A percentile compares a stretch with the other conserved stretches of the same genome.
Evolutionary conservation across 225 moss, liverwort and hornwort genomes (phyloP).

Genomic region (Anthoceros angustus): DNA sequence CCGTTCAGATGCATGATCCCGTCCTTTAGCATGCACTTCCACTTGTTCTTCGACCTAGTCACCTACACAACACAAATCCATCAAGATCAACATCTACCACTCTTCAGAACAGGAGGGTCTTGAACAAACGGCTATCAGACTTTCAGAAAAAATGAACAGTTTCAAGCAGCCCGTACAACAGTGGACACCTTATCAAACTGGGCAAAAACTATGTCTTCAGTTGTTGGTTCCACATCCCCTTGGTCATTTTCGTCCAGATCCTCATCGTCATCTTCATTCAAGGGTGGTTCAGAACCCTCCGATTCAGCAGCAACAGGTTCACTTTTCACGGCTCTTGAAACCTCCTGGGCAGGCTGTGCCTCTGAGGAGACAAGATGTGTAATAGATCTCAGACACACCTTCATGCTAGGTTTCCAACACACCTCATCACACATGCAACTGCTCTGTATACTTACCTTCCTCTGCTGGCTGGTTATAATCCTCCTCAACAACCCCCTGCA

Average conservation of each 20-base stretch:
- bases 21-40: slow-evolving; percentile 94
- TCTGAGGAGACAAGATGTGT: slow-evolving; percentile 20
- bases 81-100: too few relatives aligned
- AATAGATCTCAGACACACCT: neutral
- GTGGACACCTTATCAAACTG: slow-evolving; percentile 83
- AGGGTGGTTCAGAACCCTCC: slow-evolving; percentile 72
- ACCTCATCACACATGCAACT: too few relatives aligned
- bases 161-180: neutral
- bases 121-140: too few relatives aligned
- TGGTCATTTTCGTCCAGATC: slow-evolving; percentile 60
- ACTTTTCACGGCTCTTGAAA: slow-evolving; percentile 31
- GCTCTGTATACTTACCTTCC: slow-evolving; percentile 35
- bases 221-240: slow-evolving; percentile 72
- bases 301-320: slow-evolving; percentile 50
- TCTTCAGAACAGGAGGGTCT: too few relatives aligned
- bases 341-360: slow-evolving; percentile 32
- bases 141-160: too few relatives aligned
- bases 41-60: slow-evolving; percentile 93
- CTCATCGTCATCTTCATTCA: slow-evolving; percentile 76
- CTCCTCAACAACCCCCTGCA: slow-evolving; percentile 68
- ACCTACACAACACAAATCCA: slow-evolving; percentile 26
- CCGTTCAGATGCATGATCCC: slow-evolving; percentile 94
- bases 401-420: neutral
- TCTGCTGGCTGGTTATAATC: slow-evolving; percentile 97
- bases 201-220: slow-evolving; percentile 84